Base-by-base conservation (phyloP, 345 rosid genomes). In the Conringia planisiliqua region DNA sequence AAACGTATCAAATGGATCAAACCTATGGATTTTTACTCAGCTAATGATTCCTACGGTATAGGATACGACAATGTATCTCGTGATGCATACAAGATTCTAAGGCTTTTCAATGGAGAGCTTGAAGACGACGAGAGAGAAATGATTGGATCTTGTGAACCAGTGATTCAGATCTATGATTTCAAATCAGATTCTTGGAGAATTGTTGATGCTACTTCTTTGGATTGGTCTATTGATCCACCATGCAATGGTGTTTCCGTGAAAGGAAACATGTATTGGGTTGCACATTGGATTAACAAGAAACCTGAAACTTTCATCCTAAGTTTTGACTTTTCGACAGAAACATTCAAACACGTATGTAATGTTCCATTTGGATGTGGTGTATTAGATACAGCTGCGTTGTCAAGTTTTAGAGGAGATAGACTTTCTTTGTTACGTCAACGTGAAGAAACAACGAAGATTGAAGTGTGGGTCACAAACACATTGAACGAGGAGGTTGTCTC, bases 211-310 rank as follows among this genome's bases (percentile, higher is more conserved):
- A 27, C 13, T 55, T 8, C 14, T 17, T 62, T 70, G 51, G 75
- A 70, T 44, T 76, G 80, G 80, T 62, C 60, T 33, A 62, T 70
- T 13, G 75, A 76, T 46, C 75, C 80, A 0, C 71, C 75, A 43
- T 76, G 80, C 35, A 70, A 70, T 17, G 75, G 80, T 36, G 75
- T 70, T 0, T 76, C 75, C n/a, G 42, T 63, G 33, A 63, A 70
- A 62, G 80, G 80, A 70, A 76, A 70, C 51, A 70, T 76, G 80
- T 76, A 54, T 76, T 76, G 80, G 80, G 18, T 70, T 46, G 44
- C 71, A 44, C 71, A 76, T 18, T 70, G 80, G 75, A 76, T n/a
- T n/a, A n/a, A 70, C 44, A 70, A 54, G 2, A 69, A 30, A 62
- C 66, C 71, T 3, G 52, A 70, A 24, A 4, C 36, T 1, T 76